phyloP scores from a whole-genome alignment of 495 filamentous ascomycete genomes.

The Thermothielavioides terrestris region DNA sequence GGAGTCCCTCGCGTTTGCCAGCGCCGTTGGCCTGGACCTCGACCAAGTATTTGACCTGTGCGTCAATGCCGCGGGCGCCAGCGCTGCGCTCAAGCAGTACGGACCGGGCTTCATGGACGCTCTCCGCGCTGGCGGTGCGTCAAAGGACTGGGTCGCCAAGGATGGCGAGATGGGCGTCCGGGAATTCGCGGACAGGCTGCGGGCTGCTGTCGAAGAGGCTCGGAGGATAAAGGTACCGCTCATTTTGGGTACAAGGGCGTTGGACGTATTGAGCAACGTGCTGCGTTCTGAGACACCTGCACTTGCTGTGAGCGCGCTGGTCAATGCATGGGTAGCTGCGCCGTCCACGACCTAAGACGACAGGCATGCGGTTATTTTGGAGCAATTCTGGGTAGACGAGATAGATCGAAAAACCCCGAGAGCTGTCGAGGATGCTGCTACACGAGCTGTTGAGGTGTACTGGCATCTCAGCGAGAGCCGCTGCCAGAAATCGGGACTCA shows the following conservation, averaged over 20 bases:
- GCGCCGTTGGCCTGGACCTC: conserved; percentile 52
- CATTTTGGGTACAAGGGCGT: conserved; percentile 32
- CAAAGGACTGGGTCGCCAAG: conserved; percentile 6
- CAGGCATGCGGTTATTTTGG: no score
- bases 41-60: conserved; percentile 59
- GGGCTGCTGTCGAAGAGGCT: conserved; percentile 45
- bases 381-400: no score
- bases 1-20: conserved; percentile 60
- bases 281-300: conserved; percentile 10
- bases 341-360: no score
- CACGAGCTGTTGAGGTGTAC: no score
- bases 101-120: conserved; percentile 48
- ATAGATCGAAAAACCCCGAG: no score
- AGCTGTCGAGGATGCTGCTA: no score
- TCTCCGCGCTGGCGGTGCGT: conserved; percentile 20
- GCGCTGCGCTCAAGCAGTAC: conserved; percentile 49
- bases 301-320: conserved; percentile 22
- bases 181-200: conserved; percentile 40
- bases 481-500: no score
- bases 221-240: conserved; percentile 35
- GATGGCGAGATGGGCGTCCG: conserved; percentile 19
- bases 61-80: conserved; percentile 60
- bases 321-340: conserved; percentile 30
- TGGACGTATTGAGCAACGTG: conserved; percentile 28
- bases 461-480: no score